Evolutionary conservation across 1,139 yeast species (phyloP).

Genomic region (Lodderomyces metapsilosis): DNA sequence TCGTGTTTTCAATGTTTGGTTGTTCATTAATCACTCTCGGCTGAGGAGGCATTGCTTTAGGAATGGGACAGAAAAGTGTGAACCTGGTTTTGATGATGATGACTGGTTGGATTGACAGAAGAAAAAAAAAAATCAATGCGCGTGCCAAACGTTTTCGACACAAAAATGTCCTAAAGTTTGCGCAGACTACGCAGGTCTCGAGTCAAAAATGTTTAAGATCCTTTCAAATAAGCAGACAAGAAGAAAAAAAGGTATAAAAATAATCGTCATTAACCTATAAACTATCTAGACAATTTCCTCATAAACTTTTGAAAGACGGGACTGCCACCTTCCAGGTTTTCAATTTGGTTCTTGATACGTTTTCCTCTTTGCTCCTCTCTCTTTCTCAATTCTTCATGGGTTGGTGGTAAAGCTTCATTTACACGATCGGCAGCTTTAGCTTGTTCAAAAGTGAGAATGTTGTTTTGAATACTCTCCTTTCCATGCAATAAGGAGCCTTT

Average conservation of each 20-base stretch:
- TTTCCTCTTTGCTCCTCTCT: conserved; percentile 46
- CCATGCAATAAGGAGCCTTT: conserved; percentile 87
- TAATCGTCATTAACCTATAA: neutral
- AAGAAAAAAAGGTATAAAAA: no score
- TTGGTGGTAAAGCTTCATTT: conserved; percentile 92
- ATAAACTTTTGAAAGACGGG: conserved; percentile 46
- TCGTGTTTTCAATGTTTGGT: conserved; percentile 46
- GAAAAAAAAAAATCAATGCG: neutral
- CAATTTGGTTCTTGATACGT: conserved; percentile 42
- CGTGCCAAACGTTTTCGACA: neutral
- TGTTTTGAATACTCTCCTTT: conserved; percentile 70
- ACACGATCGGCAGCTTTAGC: conserved; percentile 78
- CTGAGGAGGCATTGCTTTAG: conserved; percentile 13
- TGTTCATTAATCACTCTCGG: conserved; percentile 28
- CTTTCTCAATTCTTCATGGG: conserved; percentile 52
- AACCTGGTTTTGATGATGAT: no score
- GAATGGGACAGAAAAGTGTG: no score
- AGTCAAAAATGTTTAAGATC: no score
- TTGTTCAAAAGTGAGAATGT: conserved; percentile 75
- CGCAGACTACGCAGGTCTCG: no score
- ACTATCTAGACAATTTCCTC: conserved; percentile 33
- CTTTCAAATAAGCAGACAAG: no score
- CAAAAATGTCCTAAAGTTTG: no score
- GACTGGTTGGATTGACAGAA: no score
- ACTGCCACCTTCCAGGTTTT: conserved; percentile 29